phyloP scores from a whole-genome alignment of 352 stramenopile genomes.

The Achlya hypogyna region DNA sequence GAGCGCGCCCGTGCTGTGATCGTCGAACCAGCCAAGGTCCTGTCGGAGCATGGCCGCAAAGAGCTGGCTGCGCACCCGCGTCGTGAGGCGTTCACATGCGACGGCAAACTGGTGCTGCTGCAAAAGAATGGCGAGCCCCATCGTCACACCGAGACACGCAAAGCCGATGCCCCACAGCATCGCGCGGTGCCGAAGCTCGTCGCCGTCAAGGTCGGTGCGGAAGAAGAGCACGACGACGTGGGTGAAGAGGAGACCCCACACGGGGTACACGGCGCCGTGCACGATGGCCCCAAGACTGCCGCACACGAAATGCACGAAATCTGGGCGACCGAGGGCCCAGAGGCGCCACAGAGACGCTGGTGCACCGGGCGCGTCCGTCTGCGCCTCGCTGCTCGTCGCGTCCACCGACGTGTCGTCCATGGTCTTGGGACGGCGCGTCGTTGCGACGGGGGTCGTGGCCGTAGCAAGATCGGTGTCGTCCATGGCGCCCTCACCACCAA shows the following conservation, averaged over 20 bases:
- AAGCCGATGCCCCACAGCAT: constrained; percentile 27
- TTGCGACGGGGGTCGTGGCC: too few relatives aligned
- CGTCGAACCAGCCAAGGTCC: constrained; percentile 24
- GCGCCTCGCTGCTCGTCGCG: neutral
- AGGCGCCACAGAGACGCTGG: constrained; percentile 26
- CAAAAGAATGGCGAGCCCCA: constrained; percentile 20
- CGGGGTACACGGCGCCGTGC: constrained; percentile 32
- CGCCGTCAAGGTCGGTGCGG: constrained; percentile 18
- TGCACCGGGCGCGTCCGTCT: neutral
- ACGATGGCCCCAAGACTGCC: constrained; percentile 26
- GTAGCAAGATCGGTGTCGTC: neutral
- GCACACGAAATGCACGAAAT: constrained; percentile 34
- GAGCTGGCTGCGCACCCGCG: constrained; percentile 13
- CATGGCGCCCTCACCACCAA: neutral
- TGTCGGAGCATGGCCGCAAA: constrained; percentile 20
- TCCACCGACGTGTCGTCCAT: neutral
- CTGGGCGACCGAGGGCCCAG: constrained; percentile 37
- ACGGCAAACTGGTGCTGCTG: constrained; percentile 23
- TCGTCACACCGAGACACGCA: constrained; percentile 24
- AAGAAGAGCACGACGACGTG: constrained; percentile 36
- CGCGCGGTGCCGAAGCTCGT: constrained; percentile 26
- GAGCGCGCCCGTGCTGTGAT: constrained; percentile 32
- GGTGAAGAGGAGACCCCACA: constrained; percentile 34
- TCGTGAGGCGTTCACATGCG: constrained; percentile 24
- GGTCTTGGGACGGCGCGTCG: too few relatives aligned